Percentiles rank a stretch among this genome's conserved stretches.
Conservation (phyloP, 2,329 filamentous ascomycete genomes). For the Penicillium sp. region DNA sequence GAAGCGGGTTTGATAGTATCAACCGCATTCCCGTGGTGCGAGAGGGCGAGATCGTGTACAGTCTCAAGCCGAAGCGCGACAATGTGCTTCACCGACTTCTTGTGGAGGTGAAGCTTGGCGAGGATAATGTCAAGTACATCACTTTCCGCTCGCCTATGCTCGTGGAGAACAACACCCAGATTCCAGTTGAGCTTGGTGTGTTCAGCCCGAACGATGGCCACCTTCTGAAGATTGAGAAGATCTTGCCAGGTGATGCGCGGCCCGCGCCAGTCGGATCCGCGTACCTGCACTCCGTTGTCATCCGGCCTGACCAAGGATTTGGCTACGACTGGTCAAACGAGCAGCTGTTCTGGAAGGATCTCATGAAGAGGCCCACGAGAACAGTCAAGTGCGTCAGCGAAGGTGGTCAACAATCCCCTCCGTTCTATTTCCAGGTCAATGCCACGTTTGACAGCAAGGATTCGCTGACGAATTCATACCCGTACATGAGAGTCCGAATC, state of each 20-base stretch:
- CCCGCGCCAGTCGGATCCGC: slow-evolving; percentile 91
- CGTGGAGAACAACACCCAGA: slow-evolving; percentile 95
- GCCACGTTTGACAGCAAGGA: slow-evolving; percentile 81
- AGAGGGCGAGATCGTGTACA: slow-evolving; percentile 93
- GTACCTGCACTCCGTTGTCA: slow-evolving; percentile 81
- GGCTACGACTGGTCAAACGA: slow-evolving; percentile 95
- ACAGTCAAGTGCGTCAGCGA: slow-evolving; percentile 90
- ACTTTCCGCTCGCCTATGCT: slow-evolving; percentile 89
- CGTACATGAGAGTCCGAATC: slow-evolving; percentile 90
- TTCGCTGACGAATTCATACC: slow-evolving; percentile 80
- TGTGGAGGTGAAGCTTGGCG: slow-evolving; percentile 86
- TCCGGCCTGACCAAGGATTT: slow-evolving; percentile 93
- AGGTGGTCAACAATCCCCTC: slow-evolving; percentile 70
- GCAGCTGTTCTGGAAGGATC: slow-evolving; percentile 86
- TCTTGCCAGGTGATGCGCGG: slow-evolving; percentile 84
- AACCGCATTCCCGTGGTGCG: slow-evolving; percentile 86
- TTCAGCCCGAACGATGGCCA: slow-evolving; percentile 86
- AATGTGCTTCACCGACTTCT: slow-evolving; percentile 84
- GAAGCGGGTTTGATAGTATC: slow-evolving; percentile 89
- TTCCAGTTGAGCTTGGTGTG: slow-evolving; percentile 89
- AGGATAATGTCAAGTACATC: slow-evolving; percentile 97
- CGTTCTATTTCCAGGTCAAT: slow-evolving; percentile 97
- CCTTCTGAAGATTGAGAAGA: slow-evolving; percentile 96
- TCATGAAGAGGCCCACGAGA: slow-evolving; percentile 79
- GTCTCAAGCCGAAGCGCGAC: slow-evolving; percentile 82